phyloP scores from a whole-genome alignment of 1,284 basidiomycete genomes.

The Schizophyllum amplum region DNA sequence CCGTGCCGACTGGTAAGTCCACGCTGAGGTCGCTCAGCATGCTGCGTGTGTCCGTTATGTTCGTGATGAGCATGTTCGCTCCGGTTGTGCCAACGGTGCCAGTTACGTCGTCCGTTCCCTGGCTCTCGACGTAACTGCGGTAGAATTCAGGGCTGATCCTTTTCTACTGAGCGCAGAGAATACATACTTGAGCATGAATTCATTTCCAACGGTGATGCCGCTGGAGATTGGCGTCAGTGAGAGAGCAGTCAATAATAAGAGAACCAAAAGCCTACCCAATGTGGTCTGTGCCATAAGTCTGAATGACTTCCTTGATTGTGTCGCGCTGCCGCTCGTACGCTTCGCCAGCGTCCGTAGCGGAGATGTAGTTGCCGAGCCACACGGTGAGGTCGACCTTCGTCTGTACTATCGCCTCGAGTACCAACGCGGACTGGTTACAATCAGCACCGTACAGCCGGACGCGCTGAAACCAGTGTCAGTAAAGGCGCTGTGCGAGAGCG shows the following conservation, averaged over 20 bases:
- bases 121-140: slow-evolving; percentile 44
- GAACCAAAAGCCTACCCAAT: slow-evolving; percentile 27
- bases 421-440: slow-evolving; percentile 36
- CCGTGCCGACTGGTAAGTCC: slow-evolving; percentile 71
- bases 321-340: slow-evolving; percentile 72
- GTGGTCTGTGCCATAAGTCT: slow-evolving; percentile 73
- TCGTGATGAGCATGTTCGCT: slow-evolving; percentile 44
- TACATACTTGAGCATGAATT: slow-evolving; percentile 73
- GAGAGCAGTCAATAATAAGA: too few relatives aligned
- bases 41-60: slow-evolving; percentile 58
- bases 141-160: slow-evolving; percentile 5
- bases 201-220: slow-evolving; percentile 79
- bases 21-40: slow-evolving; percentile 50
- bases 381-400: slow-evolving; percentile 87
- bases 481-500: neutral
- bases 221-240: slow-evolving; percentile 5
- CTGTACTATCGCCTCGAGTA: slow-evolving; percentile 27
- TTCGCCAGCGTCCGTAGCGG: slow-evolving; percentile 50
- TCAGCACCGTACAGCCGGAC: slow-evolving; percentile 39
- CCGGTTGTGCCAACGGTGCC: slow-evolving; percentile 47
- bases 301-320: slow-evolving; percentile 57
- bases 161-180: slow-evolving; percentile 5
- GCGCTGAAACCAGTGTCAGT: slow-evolving; percentile 15
- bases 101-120: slow-evolving; percentile 38
- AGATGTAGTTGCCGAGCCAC: slow-evolving; percentile 76